Evolutionary conservation across 257 asterid species (phyloP), one percentile per base, ranked within the genome.

Genomic region (Avicennia marina): DNA sequence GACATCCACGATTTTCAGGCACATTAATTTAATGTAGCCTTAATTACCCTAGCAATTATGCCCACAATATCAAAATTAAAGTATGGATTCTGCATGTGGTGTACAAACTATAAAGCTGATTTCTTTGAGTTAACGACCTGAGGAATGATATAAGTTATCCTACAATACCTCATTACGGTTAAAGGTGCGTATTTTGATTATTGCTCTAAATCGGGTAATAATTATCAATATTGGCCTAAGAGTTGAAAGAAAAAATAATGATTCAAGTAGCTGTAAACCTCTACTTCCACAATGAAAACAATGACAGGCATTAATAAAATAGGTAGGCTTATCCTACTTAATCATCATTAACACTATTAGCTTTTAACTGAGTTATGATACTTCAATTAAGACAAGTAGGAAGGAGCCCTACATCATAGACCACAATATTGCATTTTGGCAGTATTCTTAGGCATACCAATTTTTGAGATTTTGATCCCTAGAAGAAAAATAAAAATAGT

Each of bases 301-400:
- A 46, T 19, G 11, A 46, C 11, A 17, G 5, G 4, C 42, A 31
- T 15, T n/a, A 10, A 3, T 31, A 52, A 50, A 26, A 16, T 50
- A 25, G 39, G 55, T 50, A 27, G 12, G 22, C n/a, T n/a, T 50
- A n/a, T 26, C 38, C 21, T 17, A 42, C 15, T 17, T 42, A 42
- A 50, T 50, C 38, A 25, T 50, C 56, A 26, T 15, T 50, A 50
- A n/a, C n/a, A n/a, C n/a, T n/a, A n/a, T n/a, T n/a, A n/a, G 56
- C 38, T 26, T 22, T 15, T 26, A 13, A 39, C 22, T 25, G 36
- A 26, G n/a, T 6, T 11, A 2, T 38, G 18, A 45, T 45, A 2
- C n/a, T 45, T 45, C n/a, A 45, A 18, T 45, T 18, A 45, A 18
- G 25, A 45, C 20, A 21, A 45, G 4, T 40, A 6, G 20, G 8